A percentile compares a stretch with the other conserved stretches of the same genome.
Evolutionary conservation across 78 protist genomes (phyloP).

Genomic region (Polysphondylium violaceum): DNA sequence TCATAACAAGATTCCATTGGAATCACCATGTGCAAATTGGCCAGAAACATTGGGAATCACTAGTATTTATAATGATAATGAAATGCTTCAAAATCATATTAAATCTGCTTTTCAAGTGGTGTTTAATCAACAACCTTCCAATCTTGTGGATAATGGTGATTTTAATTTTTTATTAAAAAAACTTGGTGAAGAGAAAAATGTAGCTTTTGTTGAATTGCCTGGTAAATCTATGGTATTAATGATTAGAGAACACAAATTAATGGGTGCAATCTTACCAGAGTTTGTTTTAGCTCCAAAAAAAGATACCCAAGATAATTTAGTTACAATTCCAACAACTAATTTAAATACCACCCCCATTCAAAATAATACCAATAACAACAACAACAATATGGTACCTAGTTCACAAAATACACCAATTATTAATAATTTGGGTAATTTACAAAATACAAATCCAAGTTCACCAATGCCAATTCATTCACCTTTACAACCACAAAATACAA

Average conservation of each 20-base stretch:
- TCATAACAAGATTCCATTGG: slow-evolving; percentile 7
- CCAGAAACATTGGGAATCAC: slow-evolving; percentile 40
- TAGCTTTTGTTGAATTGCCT: slow-evolving; percentile 36
- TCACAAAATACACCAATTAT: slow-evolving; percentile 8
- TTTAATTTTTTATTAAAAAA: not conserved
- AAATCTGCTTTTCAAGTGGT: not conserved
- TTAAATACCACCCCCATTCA: not conserved
- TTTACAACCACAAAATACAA: not conserved
- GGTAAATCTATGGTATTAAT: slow-evolving; percentile 21
- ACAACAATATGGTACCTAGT: not conserved
- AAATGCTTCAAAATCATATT: not conserved
- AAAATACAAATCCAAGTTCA: not conserved
- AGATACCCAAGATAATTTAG: not conserved
- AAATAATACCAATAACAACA: not conserved
- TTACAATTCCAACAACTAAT: not conserved
- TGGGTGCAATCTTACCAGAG: slow-evolving; percentile 34
- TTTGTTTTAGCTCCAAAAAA: slow-evolving; percentile 14
- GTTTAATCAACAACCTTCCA: not conserved
- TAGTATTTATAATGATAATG: slow-evolving; percentile 12
- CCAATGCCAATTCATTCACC: slow-evolving; percentile 24
- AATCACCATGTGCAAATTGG: slow-evolving; percentile 25
- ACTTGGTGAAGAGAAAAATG: slow-evolving; percentile 25
- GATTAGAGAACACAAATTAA: slow-evolving; percentile 4
- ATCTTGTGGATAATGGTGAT: not conserved
- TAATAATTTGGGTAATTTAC: not conserved